Percentiles rank a stretch among this genome's conserved stretches.
Evolutionary conservation across 257 asterid genomes (phyloP).

Genomic region (Gentiana macrophylla): DNA sequence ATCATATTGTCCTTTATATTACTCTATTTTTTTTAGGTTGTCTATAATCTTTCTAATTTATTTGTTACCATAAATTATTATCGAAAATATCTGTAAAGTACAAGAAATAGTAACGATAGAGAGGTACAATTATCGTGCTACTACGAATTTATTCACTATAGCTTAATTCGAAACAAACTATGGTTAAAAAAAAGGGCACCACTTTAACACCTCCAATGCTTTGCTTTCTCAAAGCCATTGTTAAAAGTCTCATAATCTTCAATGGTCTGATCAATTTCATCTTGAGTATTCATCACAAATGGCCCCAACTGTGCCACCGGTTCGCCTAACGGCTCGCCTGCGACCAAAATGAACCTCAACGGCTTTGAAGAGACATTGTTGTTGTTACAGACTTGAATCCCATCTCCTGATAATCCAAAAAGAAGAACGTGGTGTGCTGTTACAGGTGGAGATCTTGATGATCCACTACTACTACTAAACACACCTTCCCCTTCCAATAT

Average conservation of each 20-base stretch:
- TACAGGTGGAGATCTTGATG: slow-evolving; percentile 25
- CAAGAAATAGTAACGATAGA: too few species aligned
- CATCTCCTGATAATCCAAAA: slow-evolving; percentile 46
- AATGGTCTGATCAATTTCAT: slow-evolving; percentile 61
- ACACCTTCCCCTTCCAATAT: slow-evolving; percentile 73
- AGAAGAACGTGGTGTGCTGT: slow-evolving; percentile 31
- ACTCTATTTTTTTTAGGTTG: too few species aligned
- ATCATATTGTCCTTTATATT: too few species aligned
- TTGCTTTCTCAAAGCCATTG: slow-evolving; percentile 86
- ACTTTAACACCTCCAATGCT: slow-evolving; percentile 66
- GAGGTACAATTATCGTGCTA: too few species aligned
- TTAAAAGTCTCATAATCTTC: slow-evolving; percentile 55
- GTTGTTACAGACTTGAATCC: slow-evolving; percentile 58
- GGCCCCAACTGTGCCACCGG: slow-evolving; percentile 85
- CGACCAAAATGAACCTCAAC: slow-evolving; percentile 51
- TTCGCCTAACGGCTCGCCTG: slow-evolving; percentile 78
- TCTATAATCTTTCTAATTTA: too few species aligned
- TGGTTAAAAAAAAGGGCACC: not conserved
- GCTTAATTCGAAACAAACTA: too few species aligned
- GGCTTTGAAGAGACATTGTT: slow-evolving; percentile 28
- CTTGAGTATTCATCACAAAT: slow-evolving; percentile 78
- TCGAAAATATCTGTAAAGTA: too few species aligned
- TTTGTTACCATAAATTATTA: too few species aligned
- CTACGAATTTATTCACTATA: too few species aligned
- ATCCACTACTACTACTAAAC: slow-evolving; percentile 18